Evolutionary conservation across 805 yeast species (phyloP), one percentile per base, ranked within the genome.

Genomic region (Scheffersomyces coipomensis): DNA sequence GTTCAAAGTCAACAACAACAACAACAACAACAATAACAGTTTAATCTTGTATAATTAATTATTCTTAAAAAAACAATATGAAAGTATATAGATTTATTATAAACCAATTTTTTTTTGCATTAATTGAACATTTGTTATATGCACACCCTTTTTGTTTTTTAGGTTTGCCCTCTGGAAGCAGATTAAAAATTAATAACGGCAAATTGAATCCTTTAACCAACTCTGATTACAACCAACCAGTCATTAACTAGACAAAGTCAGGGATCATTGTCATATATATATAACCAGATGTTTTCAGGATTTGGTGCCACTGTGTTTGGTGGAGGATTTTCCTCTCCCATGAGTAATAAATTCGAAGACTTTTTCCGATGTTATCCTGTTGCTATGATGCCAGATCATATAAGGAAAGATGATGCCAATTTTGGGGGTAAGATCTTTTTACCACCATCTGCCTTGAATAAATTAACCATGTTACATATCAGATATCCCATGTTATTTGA

Each of bases 401-500:
- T 73, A 44, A 63, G 89, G 45, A 77, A 85, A 60, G 87, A 83
- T 42, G 87, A 78, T 44, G 83, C 95, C 36, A 89, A 93, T 55
- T 91, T 66, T 63, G 98, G 99, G 10, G 99, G 99, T 46, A 93
- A 93, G 68, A 88, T 93, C 39, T 89, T 91, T 46, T 62, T 93
- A 35, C 99, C 99, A 4, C 93, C 95, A 17, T 86, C 96, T 27
- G 93, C 98, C 0, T 75, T 93, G 47, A 85, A 83, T 58, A 88
- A 85, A 57, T 73, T 93, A 42, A 85, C 97, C 3, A 86, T 87
- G 87, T 68, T 93, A 29, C 91, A 90, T 56, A 88, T 93, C 42
- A 73, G 96, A 50, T 93, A 93, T 55, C 99, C 99, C 0, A 93
- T 93, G 99, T 71, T 93, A 35, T 93, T 93, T 56, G 85, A 85